Percentiles rank a stretch among this genome's conserved stretches.
These are phyloP conservation scores for Nothopassalora personata DNA, from an alignment of 2,329 filamentous ascomycete genomes.

Conservation along the genomic window DNA sequence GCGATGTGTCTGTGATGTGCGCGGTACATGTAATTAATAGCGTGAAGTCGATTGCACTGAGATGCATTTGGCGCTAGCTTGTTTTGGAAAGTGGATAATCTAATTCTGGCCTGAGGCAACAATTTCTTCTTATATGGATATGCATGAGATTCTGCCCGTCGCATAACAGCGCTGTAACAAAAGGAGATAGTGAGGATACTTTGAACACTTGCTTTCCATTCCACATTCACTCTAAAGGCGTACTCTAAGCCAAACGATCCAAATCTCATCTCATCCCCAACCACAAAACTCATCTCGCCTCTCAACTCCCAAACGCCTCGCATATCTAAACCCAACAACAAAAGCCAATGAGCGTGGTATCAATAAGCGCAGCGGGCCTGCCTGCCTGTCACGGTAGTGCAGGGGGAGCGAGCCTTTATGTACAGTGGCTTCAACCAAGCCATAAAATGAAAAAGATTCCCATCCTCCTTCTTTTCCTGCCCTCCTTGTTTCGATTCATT, in stretches of 20 bases:
- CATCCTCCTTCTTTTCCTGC: neutral
- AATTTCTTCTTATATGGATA: neutral
- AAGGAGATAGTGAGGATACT: no score
- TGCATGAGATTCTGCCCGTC: no score
- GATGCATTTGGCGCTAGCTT: neutral
- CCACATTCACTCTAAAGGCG: no score
- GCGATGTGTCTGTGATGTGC: neutral
- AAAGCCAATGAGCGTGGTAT: slow-evolving; percentile 1
- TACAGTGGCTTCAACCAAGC: neutral
- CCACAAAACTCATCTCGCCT: no score
- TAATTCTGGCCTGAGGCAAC: neutral
- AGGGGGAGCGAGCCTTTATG: neutral
- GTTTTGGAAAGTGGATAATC: neutral
- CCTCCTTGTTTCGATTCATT: neutral
- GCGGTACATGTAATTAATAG: neutral
- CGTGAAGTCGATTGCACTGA: neutral
- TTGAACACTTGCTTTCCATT: no score
- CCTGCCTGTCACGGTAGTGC: neutral
- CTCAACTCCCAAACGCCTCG: neutral
- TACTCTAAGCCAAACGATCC: no score
- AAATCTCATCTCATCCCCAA: no score
- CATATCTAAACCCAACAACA: neutral
- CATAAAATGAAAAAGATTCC: neutral
- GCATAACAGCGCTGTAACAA: no score
- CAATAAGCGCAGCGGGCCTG: neutral